Percentiles rank a stretch among this genome's conserved stretches.
These are phyloP conservation scores for Tardiomyces depauwii DNA, from an alignment of 1,139 yeast genomes.

Conservation along the genomic window DNA sequence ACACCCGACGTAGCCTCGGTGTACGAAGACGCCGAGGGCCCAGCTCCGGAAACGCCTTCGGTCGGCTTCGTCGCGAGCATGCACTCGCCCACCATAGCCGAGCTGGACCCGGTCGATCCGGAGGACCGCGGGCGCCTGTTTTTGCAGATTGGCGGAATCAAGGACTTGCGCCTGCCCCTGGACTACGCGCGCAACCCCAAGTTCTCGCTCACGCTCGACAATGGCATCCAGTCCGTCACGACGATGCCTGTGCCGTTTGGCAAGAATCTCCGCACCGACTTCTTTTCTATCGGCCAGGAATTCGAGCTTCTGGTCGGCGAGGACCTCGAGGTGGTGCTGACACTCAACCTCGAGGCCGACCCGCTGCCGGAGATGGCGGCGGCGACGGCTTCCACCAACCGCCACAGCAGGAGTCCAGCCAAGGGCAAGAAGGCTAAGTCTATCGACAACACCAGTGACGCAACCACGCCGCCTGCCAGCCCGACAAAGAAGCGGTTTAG, in stretches of 20 bases:
- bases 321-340: conserved; percentile 56
- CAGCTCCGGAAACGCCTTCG: background rate
- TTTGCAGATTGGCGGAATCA: conserved; percentile 52
- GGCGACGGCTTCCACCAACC: background rate
- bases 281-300: conserved; percentile 49
- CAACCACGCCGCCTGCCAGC: background rate
- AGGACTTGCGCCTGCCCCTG: conserved; percentile 43
- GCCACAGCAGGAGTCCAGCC: background rate
- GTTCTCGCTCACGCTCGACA: conserved; percentile 67
- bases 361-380: conserved; percentile 9
- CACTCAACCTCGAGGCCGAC: conserved; percentile 41
- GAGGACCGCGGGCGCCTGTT: conserved; percentile 68
- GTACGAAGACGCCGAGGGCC: background rate
- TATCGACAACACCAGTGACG: background rate
- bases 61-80: background rate
- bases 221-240: conserved; percentile 77
- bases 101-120: conserved; percentile 20
- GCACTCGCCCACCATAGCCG: conserved; percentile 7
- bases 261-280: conserved; percentile 21
- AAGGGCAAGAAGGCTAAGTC: background rate
- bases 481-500: conserved; percentile 3
- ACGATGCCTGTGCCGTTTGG: conserved; percentile 33
- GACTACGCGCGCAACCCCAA: conserved; percentile 43
- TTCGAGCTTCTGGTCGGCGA: conserved; percentile 70
- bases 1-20: background rate